phyloP scores from a whole-genome alignment of 805 yeast species.

The Starmerella floris region DNA sequence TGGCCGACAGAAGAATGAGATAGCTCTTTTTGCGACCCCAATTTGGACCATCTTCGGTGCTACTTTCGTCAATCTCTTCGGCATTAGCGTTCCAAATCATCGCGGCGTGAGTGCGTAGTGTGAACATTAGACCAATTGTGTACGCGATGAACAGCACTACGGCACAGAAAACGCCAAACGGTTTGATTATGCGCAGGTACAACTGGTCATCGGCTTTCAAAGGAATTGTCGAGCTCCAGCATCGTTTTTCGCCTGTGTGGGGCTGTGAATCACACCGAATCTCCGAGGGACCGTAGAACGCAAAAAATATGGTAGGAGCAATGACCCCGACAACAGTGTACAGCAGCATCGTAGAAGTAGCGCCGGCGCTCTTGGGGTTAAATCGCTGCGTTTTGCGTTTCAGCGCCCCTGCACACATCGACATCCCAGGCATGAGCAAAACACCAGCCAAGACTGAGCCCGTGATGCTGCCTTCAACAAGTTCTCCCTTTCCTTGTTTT shows the following conservation, averaged over 20 bases:
- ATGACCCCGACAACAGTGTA: slow-evolving; percentile 84
- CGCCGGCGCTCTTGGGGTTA: slow-evolving; percentile 94
- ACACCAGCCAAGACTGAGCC: slow-evolving; percentile 93
- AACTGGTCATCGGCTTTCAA: slow-evolving; percentile 49
- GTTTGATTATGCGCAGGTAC: slow-evolving; percentile 57
- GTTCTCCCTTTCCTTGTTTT: slow-evolving; percentile 65
- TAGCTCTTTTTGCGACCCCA: slow-evolving; percentile 85
- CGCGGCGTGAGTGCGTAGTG: slow-evolving; percentile 91
- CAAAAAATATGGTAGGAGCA: slow-evolving; percentile 81
- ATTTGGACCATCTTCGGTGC: slow-evolving; percentile 53
- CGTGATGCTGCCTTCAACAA: slow-evolving; percentile 91
- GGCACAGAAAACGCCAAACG: slow-evolving; percentile 73
- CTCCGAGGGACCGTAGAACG: slow-evolving; percentile 78
- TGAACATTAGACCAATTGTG: slow-evolving; percentile 78
- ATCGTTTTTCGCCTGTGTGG: slow-evolving; percentile 22
- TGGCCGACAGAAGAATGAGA: slow-evolving; percentile 67
- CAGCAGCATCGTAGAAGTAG: slow-evolving; percentile 85
- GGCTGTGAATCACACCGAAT: slow-evolving; percentile 39
- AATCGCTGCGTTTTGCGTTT: slow-evolving; percentile 86
- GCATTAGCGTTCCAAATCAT: slow-evolving; percentile 69
- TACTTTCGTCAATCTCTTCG: slow-evolving; percentile 55
- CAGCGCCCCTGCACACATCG: slow-evolving; percentile 96
- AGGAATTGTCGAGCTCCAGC: slow-evolving; percentile 58
- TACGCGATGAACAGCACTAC: slow-evolving; percentile 69
- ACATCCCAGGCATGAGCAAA: slow-evolving; percentile 75